Evolutionary conservation across 257 asterid species (phyloP), one percentile per base, ranked within the genome.

Genomic region (Capsicum rhomboideum): DNA sequence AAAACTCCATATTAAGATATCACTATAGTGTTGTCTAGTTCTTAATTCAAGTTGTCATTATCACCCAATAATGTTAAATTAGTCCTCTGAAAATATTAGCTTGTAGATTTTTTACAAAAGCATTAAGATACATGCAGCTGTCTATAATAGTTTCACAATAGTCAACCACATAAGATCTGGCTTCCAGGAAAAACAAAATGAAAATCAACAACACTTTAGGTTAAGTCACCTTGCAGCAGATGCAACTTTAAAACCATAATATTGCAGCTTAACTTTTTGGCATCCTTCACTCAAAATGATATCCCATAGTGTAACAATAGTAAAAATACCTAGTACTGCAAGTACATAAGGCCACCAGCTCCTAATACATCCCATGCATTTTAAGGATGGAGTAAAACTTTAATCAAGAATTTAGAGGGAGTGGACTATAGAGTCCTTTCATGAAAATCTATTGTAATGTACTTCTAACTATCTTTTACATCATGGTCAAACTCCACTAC

Each of bases 161-260:
- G 6, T 63, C 42, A 64, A 16, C 42, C 14, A 26, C 20, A 64
- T 13, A 64, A 64, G 13, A 64, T 26, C 71, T 13, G n/a, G 9
- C 42, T 2, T 28, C n/a, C n/a, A 13, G 14, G 42, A 28, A 64
- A 63, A 64, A 61, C 9, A 64, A 13, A 64, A 63, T 2, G 42
- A 0, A 28, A 64, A 28, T 64, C 71, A 64, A 11, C 20, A 64
- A 40, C 71, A 64, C 8, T 63, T 63, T 37, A 63, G 40, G 29
- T 44, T 18, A 31, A 20, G 78, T 83, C 87, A 96, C 99, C 99
- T 93, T 87, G 97, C 83, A 79, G 97, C 91, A 79, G 99, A 96
- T 85, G 98, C 98, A 82, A 94, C 98, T 91, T 92, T 94, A 89
- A 94, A 96, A 84, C 99, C 98, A 81, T 94, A 96, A 87, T 96